Percentiles rank a stretch among this genome's conserved stretches.
Conservation (phyloP, 345 rosid species). For the Carallia brachiata region DNA sequence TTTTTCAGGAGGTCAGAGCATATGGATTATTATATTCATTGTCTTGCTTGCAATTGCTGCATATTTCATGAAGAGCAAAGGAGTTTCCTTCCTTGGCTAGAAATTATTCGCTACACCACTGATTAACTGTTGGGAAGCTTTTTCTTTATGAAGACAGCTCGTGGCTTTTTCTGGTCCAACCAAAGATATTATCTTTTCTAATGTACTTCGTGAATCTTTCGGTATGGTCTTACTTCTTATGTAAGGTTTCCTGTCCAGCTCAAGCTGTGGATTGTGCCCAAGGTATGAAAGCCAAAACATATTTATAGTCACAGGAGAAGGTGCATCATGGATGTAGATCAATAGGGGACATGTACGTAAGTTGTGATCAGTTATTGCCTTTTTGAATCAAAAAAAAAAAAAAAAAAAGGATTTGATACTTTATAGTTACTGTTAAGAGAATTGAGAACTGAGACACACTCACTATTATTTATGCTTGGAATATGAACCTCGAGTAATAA, state of each 20-base stretch:
- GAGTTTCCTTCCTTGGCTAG: conserved; percentile 14
- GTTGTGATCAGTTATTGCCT: no score
- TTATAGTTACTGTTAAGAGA: no score
- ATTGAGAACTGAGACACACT: no score
- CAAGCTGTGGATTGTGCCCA: no score
- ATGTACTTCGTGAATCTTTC: no score
- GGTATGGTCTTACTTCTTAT: background rate
- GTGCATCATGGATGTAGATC: background rate
- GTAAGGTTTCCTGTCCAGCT: background rate
- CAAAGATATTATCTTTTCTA: background rate
- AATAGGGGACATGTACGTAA: background rate
- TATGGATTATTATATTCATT: conserved; percentile 39
- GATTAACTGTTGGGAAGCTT: background rate
- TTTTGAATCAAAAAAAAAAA: no score
- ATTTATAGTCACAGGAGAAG: background rate
- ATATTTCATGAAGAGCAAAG: conserved; percentile 35
- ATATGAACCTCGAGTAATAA: no score
- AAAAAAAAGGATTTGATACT: no score
- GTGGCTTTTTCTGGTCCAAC: background rate
- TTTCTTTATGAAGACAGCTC: background rate
- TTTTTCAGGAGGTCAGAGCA: conserved; percentile 40
- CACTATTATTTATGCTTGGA: no score
- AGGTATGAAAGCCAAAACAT: no score
- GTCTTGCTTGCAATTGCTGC: conserved; percentile 38
- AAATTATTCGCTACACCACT: background rate